Conservation (phyloP, 805 yeast species). For the Sugiyamaella smithiae region DNA sequence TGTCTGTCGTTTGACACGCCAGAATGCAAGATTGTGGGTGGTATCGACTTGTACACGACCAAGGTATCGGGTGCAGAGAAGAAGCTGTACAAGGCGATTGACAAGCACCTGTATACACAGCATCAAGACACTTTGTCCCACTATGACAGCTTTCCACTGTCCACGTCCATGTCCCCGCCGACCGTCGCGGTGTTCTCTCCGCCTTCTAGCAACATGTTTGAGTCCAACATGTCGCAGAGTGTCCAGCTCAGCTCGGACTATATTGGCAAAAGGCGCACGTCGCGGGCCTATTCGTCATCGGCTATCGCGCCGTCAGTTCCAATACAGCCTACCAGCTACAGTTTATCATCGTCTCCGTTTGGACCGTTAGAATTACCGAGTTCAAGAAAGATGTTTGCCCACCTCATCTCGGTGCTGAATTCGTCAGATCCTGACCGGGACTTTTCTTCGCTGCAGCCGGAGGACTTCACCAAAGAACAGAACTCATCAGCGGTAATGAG, state of each 20-base stretch:
- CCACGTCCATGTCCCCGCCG: slow-evolving; percentile 17
- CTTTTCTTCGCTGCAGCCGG: slow-evolving; percentile 81
- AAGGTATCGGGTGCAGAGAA: slow-evolving; percentile 89
- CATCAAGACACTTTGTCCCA: slow-evolving; percentile 25
- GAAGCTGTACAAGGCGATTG: slow-evolving; percentile 83
- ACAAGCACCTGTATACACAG: slow-evolving; percentile 64
- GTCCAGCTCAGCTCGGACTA: slow-evolving; percentile 13
- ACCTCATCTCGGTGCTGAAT: slow-evolving; percentile 83
- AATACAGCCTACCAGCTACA: slow-evolving; percentile 11
- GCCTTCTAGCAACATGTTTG: slow-evolving; percentile 16
- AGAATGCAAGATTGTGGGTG: slow-evolving; percentile 77
- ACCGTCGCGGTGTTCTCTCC: slow-evolving; percentile 29
- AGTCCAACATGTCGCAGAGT: slow-evolving; percentile 8
- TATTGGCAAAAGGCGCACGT: neutral
- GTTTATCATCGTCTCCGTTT: slow-evolving; percentile 56
- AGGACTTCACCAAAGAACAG: slow-evolving; percentile 56
- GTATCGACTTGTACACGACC: slow-evolving; percentile 91
- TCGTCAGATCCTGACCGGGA: slow-evolving; percentile 96
- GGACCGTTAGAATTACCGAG: slow-evolving; percentile 88
- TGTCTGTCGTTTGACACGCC: slow-evolving; percentile 74
- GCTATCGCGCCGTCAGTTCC: neutral
- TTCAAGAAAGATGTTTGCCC: slow-evolving; percentile 85
- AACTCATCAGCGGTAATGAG: slow-evolving; percentile 44
- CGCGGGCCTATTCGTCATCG: neutral
- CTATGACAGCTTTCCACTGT: slow-evolving; percentile 11